Percentiles rank a stretch among this genome's conserved stretches.
Conservation (phyloP, 1,284 basidiomycete genomes). For the Cutaneotrichosporon mucoides region DNA sequence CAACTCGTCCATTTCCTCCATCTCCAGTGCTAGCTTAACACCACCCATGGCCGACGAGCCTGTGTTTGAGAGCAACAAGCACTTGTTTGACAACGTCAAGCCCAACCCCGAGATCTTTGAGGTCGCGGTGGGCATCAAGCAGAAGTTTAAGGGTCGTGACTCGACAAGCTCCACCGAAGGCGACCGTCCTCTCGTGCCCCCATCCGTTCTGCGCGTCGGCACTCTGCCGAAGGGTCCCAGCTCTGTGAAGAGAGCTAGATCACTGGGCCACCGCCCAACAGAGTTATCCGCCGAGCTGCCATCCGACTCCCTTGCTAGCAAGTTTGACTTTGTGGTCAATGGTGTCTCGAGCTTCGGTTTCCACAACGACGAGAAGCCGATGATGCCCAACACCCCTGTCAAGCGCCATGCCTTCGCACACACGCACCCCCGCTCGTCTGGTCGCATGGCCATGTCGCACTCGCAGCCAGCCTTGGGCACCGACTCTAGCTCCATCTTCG, state of each 20-base stretch:
- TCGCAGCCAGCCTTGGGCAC: conserved; percentile 16
- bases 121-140: conserved; percentile 34
- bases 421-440: conserved; percentile 7
- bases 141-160: conserved; percentile 49
- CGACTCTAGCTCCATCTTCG: neutral
- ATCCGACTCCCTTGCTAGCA: conserved; percentile 20
- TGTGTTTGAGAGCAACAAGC: conserved; percentile 17
- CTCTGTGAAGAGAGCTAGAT: conserved; percentile 17
- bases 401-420: conserved; percentile 44
- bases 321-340: conserved; percentile 45
- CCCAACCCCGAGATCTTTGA: conserved; percentile 49
- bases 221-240: conserved; percentile 5
- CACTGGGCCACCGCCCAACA: conserved; percentile 11
- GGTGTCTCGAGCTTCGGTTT: conserved; percentile 28
- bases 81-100: conserved; percentile 48
- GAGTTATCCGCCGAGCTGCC: conserved; percentile 28
- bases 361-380: conserved; percentile 32
- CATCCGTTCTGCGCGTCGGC: conserved; percentile 20
- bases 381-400: conserved; percentile 50
- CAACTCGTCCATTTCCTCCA: conserved; percentile 43
- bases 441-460: conserved; percentile 14
- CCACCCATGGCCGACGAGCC: conserved; percentile 35
- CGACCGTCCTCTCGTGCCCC: conserved; percentile 13
- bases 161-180: conserved; percentile 27
- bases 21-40: conserved; percentile 25